Conservation (phyloP, 495 filamentous ascomycete species). For the Apodospora peruviana region DNA sequence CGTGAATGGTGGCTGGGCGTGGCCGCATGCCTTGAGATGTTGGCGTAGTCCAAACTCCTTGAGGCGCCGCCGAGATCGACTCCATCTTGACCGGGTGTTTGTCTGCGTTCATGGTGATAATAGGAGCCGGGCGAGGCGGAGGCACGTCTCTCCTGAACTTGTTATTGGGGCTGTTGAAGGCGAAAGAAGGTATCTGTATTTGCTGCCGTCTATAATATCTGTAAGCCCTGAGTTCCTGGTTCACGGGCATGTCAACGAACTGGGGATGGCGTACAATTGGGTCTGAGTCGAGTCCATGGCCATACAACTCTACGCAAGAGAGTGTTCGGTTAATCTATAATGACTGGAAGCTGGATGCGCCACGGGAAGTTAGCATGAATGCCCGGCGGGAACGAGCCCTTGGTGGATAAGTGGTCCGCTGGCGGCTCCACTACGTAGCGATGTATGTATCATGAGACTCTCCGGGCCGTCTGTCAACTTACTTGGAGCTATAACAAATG, state of each 20-base stretch:
- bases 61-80: conserved; percentile 26
- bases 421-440: conserved; percentile 18
- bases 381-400: conserved; percentile 11
- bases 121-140: conserved; percentile 27
- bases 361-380: conserved; percentile 33
- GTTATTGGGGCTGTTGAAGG: conserved; percentile 31
- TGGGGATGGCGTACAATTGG: conserved; percentile 32
- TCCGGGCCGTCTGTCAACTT: conserved; percentile 28
- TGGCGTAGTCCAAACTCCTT: conserved; percentile 41
- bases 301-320: conserved; percentile 18
- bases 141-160: conserved; percentile 34
- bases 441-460: conserved; percentile 23
- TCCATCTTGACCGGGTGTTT: conserved; percentile 33
- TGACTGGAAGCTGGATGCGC: conserved; percentile 21
- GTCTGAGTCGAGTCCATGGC: conserved; percentile 37
- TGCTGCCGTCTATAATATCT: conserved; percentile 35
- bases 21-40: conserved; percentile 38
- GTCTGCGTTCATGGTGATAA: conserved; percentile 37
- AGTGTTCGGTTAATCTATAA: conserved; percentile 32
- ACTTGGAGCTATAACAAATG: conserved; percentile 29
- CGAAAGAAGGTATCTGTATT: conserved; percentile 36
- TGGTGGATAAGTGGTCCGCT: conserved; percentile 17
- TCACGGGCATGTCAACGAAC: conserved; percentile 6
- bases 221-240: conserved; percentile 25
- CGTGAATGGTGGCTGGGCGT: conserved; percentile 52